These are phyloP conservation scores for Mimosa pudica DNA, from an alignment of 306 rosid genomes.

Conservation along the genomic window DNA sequence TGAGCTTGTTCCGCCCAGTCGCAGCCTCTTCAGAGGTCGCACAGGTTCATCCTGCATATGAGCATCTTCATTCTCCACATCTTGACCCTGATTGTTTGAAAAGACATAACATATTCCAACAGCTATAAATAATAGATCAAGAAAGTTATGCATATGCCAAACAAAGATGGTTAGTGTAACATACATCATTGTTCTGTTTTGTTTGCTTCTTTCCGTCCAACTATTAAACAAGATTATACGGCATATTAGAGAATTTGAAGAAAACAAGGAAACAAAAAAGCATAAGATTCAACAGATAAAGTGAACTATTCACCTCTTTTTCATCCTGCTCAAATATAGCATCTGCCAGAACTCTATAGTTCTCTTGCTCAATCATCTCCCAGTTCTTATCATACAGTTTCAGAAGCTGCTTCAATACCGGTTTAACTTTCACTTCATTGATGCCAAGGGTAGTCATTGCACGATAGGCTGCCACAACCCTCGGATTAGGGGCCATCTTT, in stretches of 20 bases:
- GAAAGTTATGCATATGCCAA: conserved; percentile 11
- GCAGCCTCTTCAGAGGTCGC: conserved; percentile 84
- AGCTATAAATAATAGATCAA: conserved; percentile 17
- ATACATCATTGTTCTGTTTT: conserved; percentile 38
- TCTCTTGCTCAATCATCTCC: conserved; percentile 93
- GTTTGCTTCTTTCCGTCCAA: conserved; percentile 39
- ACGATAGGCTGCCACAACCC: conserved; percentile 53
- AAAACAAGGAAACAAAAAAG: conserved; percentile 14
- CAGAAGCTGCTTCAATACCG: conserved; percentile 72
- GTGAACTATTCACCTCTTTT: conserved; percentile 44
- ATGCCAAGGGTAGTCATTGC: conserved; percentile 84
- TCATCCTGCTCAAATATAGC: conserved; percentile 87
- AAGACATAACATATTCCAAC: conserved; percentile 38
- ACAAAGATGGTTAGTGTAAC: conserved; percentile 24
- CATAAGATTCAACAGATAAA: conserved; percentile 20
- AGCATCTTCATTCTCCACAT: conserved; percentile 51
- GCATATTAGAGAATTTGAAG: conserved; percentile 22
- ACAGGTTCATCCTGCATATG: conserved; percentile 43
- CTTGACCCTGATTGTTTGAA: conserved; percentile 43
- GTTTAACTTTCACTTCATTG: conserved; percentile 63
- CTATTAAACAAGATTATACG: conserved; percentile 44
- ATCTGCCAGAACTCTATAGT: conserved; percentile 81
- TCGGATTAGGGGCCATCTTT: conserved; percentile 78
- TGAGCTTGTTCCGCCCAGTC: conserved; percentile 44
- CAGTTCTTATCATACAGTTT: conserved; percentile 77